These are phyloP conservation scores for Oleoguttula mirabilis DNA, from an alignment of 495 filamentous ascomycete genomes.

Conservation along the genomic window DNA sequence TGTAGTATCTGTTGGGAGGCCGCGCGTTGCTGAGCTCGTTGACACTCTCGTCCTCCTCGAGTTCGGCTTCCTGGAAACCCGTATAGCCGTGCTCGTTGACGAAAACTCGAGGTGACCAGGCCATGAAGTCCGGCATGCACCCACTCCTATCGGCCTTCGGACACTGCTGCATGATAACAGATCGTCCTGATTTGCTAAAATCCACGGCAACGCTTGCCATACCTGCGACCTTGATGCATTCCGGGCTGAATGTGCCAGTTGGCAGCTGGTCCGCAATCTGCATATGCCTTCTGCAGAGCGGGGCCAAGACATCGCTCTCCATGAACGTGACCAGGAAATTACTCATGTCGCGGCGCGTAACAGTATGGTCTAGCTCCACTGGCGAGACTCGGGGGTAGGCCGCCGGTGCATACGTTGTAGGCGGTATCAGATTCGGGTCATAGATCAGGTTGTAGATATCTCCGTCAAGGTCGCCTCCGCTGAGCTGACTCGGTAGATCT, in stretches of 20 bases:
- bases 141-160: slow-evolving; percentile 31
- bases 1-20: slow-evolving; percentile 44
- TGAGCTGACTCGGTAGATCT: slow-evolving; percentile 63
- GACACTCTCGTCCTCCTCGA: slow-evolving; percentile 41
- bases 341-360: slow-evolving; percentile 51
- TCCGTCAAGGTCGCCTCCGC: slow-evolving; percentile 75
- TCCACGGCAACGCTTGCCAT: slow-evolving; percentile 71
- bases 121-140: slow-evolving; percentile 51
- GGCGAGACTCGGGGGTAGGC: slow-evolving; percentile 50
- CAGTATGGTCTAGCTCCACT: slow-evolving; percentile 42
- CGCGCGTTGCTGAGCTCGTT: slow-evolving; percentile 22
- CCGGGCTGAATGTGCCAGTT: slow-evolving; percentile 41
- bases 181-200: slow-evolving; percentile 66
- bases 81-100: slow-evolving; percentile 39
- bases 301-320: slow-evolving; percentile 58
- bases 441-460: slow-evolving; percentile 68
- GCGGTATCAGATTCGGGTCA: slow-evolving; percentile 39
- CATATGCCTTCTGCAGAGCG: slow-evolving; percentile 56
- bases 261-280: slow-evolving; percentile 51
- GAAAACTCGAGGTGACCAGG: slow-evolving; percentile 47
- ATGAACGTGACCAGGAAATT: slow-evolving; percentile 74
- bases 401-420: slow-evolving; percentile 40
- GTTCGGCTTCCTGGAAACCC: slow-evolving; percentile 33
- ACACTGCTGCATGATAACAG: slow-evolving; percentile 40
- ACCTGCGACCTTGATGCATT: slow-evolving; percentile 53